Percentiles rank a stretch among this genome's conserved stretches.
phyloP scores from a whole-genome alignment of 2,329 filamentous ascomycete species.

The Hansfordia pulvinata region DNA sequence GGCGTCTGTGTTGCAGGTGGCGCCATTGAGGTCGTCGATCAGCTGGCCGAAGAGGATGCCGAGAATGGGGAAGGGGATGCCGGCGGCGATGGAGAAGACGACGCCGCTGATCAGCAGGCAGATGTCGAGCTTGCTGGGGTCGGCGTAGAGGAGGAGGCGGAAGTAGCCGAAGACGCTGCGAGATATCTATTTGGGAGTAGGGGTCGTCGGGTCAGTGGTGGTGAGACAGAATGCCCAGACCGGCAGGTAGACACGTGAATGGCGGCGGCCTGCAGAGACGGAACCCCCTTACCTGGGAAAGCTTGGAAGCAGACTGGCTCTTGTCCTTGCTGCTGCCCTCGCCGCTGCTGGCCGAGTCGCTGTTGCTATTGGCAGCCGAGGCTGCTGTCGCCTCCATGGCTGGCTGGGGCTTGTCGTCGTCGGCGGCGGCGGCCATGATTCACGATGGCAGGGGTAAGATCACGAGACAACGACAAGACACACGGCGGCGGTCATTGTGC shows the following conservation, averaged over 20 bases:
- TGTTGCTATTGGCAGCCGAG: too few species aligned
- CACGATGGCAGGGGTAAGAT: too few species aligned
- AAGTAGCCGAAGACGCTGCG: constrained; percentile 24
- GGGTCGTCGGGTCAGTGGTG: background rate
- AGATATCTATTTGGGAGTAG: constrained; percentile 4
- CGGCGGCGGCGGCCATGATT: too few species aligned
- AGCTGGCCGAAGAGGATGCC: constrained; percentile 52
- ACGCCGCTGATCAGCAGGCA: constrained; percentile 25
- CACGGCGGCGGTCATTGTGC: too few species aligned
- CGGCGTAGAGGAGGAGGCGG: constrained; percentile 28
- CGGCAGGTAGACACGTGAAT: background rate
- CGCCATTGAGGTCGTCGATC: constrained; percentile 44
- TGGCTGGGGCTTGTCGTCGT: too few species aligned
- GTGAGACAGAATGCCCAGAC: too few species aligned
- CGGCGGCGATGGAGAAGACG: constrained; percentile 37
- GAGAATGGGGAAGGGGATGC: constrained; percentile 48
- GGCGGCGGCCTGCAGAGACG: background rate
- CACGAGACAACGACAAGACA: too few species aligned
- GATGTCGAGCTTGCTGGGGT: constrained; percentile 28
- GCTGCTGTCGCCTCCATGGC: too few species aligned
- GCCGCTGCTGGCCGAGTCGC: too few species aligned
- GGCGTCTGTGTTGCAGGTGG: constrained; percentile 30
- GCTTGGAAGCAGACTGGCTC: too few species aligned
- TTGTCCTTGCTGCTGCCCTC: too few species aligned
- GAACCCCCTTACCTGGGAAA: constrained; percentile 5